Evolutionary conservation across 176 grass and related monocot genomes (phyloP).

Genomic region (Metroxylon sagu): DNA sequence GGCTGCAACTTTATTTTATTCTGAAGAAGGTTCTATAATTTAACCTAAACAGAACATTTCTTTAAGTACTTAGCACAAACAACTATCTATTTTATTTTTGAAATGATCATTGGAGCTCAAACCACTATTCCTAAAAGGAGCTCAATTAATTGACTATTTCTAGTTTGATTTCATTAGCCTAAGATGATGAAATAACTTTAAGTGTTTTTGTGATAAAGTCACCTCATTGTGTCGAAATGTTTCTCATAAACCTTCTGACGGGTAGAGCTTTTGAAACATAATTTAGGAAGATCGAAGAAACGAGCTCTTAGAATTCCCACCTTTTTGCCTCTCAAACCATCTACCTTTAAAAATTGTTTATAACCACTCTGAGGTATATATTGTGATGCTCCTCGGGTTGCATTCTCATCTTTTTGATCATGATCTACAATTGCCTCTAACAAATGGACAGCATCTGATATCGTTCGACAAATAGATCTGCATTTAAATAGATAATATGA

Average conservation of each 20-base stretch:
- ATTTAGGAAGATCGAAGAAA: no score
- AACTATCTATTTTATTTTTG: no score
- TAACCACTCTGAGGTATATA: conserved; percentile 52
- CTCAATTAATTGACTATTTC: no score
- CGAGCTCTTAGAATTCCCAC: conserved; percentile 25
- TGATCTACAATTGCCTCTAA: conserved; percentile 45
- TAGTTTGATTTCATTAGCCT: no score
- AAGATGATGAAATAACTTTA: background rate
- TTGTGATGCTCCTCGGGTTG: conserved; percentile 28
- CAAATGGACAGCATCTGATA: conserved; percentile 48
- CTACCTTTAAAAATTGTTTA: conserved; percentile 40
- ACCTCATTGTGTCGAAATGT: conserved; percentile 47
- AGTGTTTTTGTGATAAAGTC: background rate
- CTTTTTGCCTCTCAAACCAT: conserved; percentile 45
- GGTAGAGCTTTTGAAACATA: conserved; percentile 7
- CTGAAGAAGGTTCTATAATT: no score
- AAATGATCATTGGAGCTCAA: no score
- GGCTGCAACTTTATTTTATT: no score
- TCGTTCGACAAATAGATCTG: conserved; percentile 52
- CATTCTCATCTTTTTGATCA: conserved; percentile 25
- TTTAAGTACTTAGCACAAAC: no score
- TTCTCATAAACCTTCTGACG: conserved; percentile 23
- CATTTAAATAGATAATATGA: background rate
- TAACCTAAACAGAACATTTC: no score
- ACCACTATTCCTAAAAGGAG: no score